Evolutionary conservation across 2,329 filamentous ascomycete species (phyloP).

Genomic region (Penicillium sp.): DNA sequence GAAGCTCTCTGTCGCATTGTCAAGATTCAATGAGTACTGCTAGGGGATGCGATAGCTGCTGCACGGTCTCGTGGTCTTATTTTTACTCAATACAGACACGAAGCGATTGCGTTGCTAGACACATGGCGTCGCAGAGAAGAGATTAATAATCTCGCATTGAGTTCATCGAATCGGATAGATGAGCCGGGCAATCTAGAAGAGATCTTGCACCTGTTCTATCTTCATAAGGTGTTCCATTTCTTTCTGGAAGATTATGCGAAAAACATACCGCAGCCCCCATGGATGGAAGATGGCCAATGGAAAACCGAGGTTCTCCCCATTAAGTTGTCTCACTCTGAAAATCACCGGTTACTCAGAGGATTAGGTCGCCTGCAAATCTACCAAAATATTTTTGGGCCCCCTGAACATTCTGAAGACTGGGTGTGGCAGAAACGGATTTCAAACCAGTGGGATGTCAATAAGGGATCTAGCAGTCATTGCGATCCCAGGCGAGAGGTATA

Average conservation of each 20-base stretch:
- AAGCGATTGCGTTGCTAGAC: slow-evolving; percentile 19
- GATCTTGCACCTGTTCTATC: slow-evolving; percentile 1
- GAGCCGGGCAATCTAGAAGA: slow-evolving; percentile 8
- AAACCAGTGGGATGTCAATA: background rate
- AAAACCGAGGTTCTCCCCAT: slow-evolving; percentile 2
- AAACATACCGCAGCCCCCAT: background rate
- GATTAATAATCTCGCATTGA: background rate
- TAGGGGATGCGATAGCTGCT: slow-evolving; percentile 19
- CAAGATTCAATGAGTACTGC: background rate
- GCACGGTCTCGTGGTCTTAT: slow-evolving; percentile 18
- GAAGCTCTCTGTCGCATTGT: slow-evolving; percentile 6
- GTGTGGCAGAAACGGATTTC: background rate
- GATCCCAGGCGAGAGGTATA: slow-evolving; percentile 5
- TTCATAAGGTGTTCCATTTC: slow-evolving; percentile 5
- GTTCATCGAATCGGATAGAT: background rate
- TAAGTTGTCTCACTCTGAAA: slow-evolving; percentile 9
- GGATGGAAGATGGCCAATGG: slow-evolving; percentile 1
- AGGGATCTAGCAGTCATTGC: background rate
- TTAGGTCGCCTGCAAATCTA: slow-evolving; percentile 20
- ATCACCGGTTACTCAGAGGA: slow-evolving; percentile 12
- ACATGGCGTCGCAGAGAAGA: slow-evolving; percentile 17
- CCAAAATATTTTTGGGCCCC: slow-evolving; percentile 13
- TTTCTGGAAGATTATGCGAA: slow-evolving; percentile 8
- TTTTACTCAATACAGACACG: background rate
- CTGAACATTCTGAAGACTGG: background rate